Evolutionary conservation across 805 yeast genomes (phyloP), one percentile per base, ranked within the genome.

Genomic region (Candida sonorensis): DNA sequence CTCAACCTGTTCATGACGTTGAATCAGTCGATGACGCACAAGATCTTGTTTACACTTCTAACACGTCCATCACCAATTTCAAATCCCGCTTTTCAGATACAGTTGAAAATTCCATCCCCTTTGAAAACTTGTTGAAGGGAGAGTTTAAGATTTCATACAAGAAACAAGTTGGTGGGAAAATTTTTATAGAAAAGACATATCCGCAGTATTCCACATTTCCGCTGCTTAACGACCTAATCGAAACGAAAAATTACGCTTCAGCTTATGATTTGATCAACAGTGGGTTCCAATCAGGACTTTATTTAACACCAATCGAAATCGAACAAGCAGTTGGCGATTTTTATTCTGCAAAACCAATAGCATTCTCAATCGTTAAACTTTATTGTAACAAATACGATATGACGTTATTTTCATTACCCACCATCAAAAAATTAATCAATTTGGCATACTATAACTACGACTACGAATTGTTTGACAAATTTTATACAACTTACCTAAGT

Each of bases 241-340:
- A 22, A 3, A 8, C 30, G 10, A 21, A 25, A 20, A 23, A 30
- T 5, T 31, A 16, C 14, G 11, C 11, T 2, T 17, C 26, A 17
- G 33, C 33, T 2, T 33, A 24, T 17, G 18, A 31, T 3, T 10
- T 38, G 3, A 37, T 50, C 6, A 22, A 27, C 5, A 15, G 30
- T 2, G 30, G 32, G 3, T 37, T 29, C 14, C 13, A 23, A 3
- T 10, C 26, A 3, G 45, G 40, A 1, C 33, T 14, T 1, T 37
- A 17, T 27, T 27, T 53, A 20, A 42, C 50, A 3, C 47, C 50
- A 3, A 17, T 18, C 3, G 58, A 55, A 40, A 41, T 51, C 21
- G 47, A 50, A 25, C 36, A 41, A 17, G 29, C 51, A n/a, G 26
- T 53, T n/a, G 24, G 44, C 7, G 37, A 40, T 13, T 21, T 40